Evolutionary conservation across 768 basidiomycete species (phyloP).

Genomic region (Mrakia hoshinonis): DNA sequence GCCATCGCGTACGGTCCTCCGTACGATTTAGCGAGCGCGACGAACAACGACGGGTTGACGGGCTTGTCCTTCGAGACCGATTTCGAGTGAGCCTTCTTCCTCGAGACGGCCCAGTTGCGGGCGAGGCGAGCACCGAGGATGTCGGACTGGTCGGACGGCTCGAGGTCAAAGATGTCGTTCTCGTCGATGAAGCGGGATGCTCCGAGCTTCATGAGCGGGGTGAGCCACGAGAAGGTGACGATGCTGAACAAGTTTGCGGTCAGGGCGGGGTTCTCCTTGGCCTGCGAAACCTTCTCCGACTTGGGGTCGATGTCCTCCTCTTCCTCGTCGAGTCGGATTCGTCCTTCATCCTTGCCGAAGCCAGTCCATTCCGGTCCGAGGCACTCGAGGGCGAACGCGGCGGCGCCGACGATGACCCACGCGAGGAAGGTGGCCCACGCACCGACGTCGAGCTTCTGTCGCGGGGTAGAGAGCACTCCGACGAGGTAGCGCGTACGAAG

Average conservation of each 20-base stretch:
- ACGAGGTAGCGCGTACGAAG: conserved; percentile 49
- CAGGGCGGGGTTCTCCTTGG: conserved; percentile 23
- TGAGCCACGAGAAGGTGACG: conserved; percentile 76
- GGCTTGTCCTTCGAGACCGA: conserved; percentile 33
- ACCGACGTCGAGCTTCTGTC: conserved; percentile 24
- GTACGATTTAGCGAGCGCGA: conserved; percentile 66
- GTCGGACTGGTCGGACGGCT: conserved; percentile 59
- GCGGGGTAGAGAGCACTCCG: conserved; percentile 17
- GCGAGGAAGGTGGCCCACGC: conserved; percentile 35
- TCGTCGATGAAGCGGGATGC: conserved; percentile 59
- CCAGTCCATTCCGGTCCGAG: conserved; percentile 51
- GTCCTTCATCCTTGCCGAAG: conserved; percentile 2
- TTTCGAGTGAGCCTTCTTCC: conserved; percentile 30
- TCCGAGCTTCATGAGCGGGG: conserved; percentile 46
- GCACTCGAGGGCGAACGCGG: conserved; percentile 59
- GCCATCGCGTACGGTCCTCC: conserved; percentile 59
- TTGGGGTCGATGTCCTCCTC: conserved; percentile 17
- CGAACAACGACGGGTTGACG: conserved; percentile 57
- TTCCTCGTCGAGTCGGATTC: conserved; percentile 24
- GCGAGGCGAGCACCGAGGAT: conserved; percentile 58
- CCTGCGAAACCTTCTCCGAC: not conserved
- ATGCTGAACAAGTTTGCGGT: conserved; percentile 29
- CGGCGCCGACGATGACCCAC: conserved; percentile 41
- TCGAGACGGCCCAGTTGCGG: conserved; percentile 49
- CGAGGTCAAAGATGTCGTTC: conserved; percentile 65